Percentiles rank a stretch among this genome's conserved stretches.
phyloP scores from a whole-genome alignment of 148 eudicot genomes.

The Chenopodium suecicum region DNA sequence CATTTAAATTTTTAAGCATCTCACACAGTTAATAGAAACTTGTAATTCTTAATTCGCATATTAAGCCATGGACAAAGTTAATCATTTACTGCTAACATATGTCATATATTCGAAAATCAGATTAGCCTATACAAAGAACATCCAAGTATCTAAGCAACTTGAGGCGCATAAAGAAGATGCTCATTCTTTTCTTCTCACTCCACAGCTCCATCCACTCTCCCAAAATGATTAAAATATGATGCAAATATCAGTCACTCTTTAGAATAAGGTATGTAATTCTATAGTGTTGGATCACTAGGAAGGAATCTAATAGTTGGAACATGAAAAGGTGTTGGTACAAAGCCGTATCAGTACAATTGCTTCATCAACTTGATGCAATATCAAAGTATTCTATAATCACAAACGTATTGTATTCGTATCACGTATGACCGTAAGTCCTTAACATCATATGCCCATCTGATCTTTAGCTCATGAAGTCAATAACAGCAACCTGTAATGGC shows the following conservation, averaged over 20 bases:
- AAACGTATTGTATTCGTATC: not conserved
- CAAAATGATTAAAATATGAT: not conserved
- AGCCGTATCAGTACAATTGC: not conserved
- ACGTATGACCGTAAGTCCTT: no score
- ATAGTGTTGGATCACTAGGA: constrained; percentile 8
- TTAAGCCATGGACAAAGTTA: not conserved
- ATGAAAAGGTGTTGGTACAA: not conserved
- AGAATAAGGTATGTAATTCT: not conserved
- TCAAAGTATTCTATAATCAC: not conserved
- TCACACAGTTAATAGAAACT: no score
- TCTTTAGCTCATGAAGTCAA: not conserved
- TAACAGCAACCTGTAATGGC: not conserved
- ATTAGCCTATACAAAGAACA: not conserved
- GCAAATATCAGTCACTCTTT: not conserved
- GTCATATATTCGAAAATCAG: not conserved
- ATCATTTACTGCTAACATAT: not conserved
- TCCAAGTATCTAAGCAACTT: not conserved
- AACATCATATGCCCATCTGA: not conserved
- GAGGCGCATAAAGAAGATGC: constrained; percentile 3
- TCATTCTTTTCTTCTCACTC: not conserved
- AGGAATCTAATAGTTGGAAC: constrained; percentile 6
- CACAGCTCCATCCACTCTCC: not conserved
- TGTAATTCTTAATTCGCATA: no score
- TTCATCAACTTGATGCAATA: not conserved
- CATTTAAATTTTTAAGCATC: no score